phyloP scores from a whole-genome alignment of 352 stramenopile species.

The Plasmopara viticola region DNA sequence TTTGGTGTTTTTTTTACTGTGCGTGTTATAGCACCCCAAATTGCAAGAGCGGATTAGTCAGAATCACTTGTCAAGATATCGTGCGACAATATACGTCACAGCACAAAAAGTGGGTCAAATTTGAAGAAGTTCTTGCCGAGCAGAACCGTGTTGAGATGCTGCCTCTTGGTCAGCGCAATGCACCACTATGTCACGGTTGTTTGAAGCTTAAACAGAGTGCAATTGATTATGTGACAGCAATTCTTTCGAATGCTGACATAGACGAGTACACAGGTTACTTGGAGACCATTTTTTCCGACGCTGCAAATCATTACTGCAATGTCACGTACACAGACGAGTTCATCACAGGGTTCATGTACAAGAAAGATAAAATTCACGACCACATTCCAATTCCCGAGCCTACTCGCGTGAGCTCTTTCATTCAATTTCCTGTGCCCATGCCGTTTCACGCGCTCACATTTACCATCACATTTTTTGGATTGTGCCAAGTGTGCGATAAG shows the following conservation, averaged over 20 bases:
- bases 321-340: constrained; percentile 82
- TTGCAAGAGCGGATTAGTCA: constrained; percentile 41
- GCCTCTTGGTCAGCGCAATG: constrained; percentile 71
- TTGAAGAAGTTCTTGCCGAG: constrained; percentile 63
- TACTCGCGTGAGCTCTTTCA: constrained; percentile 81
- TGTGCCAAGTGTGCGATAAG: constrained; percentile 85
- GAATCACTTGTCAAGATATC: constrained; percentile 72
- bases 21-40: constrained; percentile 47
- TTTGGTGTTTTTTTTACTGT: not conserved
- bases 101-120: constrained; percentile 66
- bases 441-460: constrained; percentile 85
- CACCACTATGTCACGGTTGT: constrained; percentile 73
- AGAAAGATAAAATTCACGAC: constrained; percentile 88
- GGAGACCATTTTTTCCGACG: constrained; percentile 79
- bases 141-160: constrained; percentile 82
- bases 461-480: constrained; percentile 75
- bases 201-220: constrained; percentile 75
- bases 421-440: constrained; percentile 85
- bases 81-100: constrained; percentile 69
- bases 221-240: constrained; percentile 70
- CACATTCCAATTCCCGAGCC: constrained; percentile 84
- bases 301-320: constrained; percentile 76
- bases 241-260: constrained; percentile 51
- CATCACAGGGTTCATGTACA: constrained; percentile 85
- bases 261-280: constrained; percentile 65